Percentiles rank a stretch among this genome's conserved stretches.
Evolutionary conservation across 148 eudicot species (phyloP).

Genomic region (Hydrangea macrophylla): DNA sequence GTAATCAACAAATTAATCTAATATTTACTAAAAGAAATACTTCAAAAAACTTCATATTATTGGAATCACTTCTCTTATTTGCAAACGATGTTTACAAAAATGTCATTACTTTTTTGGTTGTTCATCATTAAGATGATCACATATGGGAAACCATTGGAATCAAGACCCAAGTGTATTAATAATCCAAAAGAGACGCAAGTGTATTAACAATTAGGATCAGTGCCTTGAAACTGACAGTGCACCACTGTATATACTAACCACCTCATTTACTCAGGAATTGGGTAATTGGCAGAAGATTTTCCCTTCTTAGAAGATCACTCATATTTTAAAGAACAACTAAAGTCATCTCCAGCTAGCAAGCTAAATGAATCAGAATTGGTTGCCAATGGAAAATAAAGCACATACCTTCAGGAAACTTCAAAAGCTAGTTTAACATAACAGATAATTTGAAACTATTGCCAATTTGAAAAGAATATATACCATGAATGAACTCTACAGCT

Average conservation of each 20-base stretch:
- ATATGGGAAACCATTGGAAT: neutral
- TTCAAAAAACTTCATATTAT: neutral
- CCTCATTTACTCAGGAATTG: neutral
- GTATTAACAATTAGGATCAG: neutral
- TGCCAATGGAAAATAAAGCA: neutral
- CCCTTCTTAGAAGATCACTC: too few species aligned
- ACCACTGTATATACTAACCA: neutral
- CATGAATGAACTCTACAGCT: conserved; percentile 84
- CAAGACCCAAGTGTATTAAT: neutral
- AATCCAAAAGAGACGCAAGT: neutral
- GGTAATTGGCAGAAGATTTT: too few species aligned
- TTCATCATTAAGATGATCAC: neutral
- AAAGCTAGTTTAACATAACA: too few species aligned
- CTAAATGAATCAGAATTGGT: too few species aligned
- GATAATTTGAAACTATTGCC: neutral
- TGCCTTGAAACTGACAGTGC: neutral
- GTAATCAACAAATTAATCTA: too few species aligned
- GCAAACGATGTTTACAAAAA: neutral
- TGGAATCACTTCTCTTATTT: neutral
- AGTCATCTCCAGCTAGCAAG: too few species aligned
- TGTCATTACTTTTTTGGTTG: neutral
- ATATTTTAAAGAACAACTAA: too few species aligned
- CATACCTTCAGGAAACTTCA: neutral
- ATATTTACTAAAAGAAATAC: too few species aligned
- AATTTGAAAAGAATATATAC: conserved; percentile 31